Conservation (phyloP, 2,329 filamentous ascomycete species). For the Xylaria sp. region DNA sequence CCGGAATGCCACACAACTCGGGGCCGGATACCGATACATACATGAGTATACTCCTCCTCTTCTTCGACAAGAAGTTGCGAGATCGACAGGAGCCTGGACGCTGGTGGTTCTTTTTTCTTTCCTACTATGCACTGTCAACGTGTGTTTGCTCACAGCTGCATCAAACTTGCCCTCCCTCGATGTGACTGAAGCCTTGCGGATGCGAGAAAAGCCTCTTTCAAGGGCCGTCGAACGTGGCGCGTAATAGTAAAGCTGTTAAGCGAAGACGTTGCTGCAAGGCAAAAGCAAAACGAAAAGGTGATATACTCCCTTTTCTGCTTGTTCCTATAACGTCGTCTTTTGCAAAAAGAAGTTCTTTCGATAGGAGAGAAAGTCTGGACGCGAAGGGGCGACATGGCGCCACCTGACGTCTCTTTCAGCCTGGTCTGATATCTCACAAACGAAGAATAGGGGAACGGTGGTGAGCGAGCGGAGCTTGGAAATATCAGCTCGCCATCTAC, state of each 20-base stretch:
- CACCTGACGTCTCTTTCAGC: constrained; percentile 15
- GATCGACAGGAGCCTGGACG: constrained; percentile 20
- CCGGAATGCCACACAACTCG: neutral
- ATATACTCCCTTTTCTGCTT: neutral
- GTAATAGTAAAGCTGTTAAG: neutral
- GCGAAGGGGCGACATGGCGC: constrained; percentile 24
- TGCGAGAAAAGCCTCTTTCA: neutral
- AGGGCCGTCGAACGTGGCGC: constrained; percentile 12
- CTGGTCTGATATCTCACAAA: constrained; percentile 29
- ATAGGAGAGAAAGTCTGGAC: constrained; percentile 1
- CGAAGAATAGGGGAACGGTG: constrained; percentile 4
- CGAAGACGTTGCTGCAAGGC: constrained; percentile 14
- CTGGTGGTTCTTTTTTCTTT: constrained; percentile 15
- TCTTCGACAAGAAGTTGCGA: neutral
- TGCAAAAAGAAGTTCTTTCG: neutral
- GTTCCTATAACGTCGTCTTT: neutral
- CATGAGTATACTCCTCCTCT: constrained; percentile 3
- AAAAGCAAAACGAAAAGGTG: constrained; percentile 31
- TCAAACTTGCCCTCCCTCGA: constrained; percentile 5
- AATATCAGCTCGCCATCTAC: constrained; percentile 7
- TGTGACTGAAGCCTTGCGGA: constrained; percentile 9
- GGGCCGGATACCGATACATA: neutral
- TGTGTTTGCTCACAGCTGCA: constrained; percentile 31
- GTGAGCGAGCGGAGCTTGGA: constrained; percentile 2
- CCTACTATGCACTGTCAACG: neutral